phyloP scores from a whole-genome alignment of 768 basidiomycete genomes.

The Suillus bovinus region DNA sequence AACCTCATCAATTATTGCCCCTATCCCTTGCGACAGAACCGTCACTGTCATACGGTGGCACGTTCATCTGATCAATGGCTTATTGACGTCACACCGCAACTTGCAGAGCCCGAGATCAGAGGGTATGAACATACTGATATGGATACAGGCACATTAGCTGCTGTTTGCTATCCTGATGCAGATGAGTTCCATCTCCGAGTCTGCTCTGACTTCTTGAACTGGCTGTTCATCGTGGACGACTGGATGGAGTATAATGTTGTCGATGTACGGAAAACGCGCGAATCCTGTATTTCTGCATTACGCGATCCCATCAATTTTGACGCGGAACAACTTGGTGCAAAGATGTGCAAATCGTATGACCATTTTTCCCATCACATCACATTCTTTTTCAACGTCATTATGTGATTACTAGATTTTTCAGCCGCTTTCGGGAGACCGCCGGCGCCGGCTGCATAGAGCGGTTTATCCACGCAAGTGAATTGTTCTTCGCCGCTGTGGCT shows the following conservation, averaged over 20 bases:
- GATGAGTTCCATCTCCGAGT: constrained; percentile 58
- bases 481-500: constrained; percentile 43
- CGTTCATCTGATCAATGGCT: constrained; percentile 40
- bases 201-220: constrained; percentile 65
- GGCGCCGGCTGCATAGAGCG: constrained; percentile 41
- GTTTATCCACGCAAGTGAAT: constrained; percentile 39
- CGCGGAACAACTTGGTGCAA: constrained; percentile 28
- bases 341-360: constrained; percentile 36
- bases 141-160: constrained; percentile 60
- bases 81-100: constrained; percentile 22
- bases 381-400: neutral
- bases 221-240: constrained; percentile 43
- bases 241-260: constrained; percentile 35
- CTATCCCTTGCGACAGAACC: constrained; percentile 36
- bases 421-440: constrained; percentile 36
- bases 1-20: constrained; percentile 41
- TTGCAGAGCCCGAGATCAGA: constrained; percentile 32
- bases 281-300: constrained; percentile 29
- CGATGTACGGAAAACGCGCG: constrained; percentile 28
- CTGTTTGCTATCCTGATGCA: constrained; percentile 30
- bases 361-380: neutral
- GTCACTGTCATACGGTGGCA: constrained; percentile 33
- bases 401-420: constrained; percentile 36
- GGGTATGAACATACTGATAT: constrained; percentile 47
- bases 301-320: constrained; percentile 29